Conservation (phyloP, 352 stramenopile species). For the Phytophthora cryptogea region DNA sequence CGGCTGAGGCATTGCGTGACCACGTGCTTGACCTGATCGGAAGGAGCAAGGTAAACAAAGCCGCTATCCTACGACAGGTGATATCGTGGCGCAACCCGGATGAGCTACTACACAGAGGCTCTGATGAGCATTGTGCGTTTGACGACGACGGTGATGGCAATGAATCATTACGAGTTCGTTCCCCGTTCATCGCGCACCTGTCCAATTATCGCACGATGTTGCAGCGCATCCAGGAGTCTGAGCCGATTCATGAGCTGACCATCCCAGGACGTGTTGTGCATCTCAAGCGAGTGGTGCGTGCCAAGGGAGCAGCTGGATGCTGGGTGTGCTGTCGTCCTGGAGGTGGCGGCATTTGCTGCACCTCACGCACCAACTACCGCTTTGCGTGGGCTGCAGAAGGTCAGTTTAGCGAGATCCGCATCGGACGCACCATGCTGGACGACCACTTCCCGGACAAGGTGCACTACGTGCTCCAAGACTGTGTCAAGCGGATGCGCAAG, state of each 20-base stretch:
- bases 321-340: slow-evolving; percentile 85
- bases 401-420: slow-evolving; percentile 75
- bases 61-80: slow-evolving; percentile 79
- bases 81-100: slow-evolving; percentile 78
- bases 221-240: slow-evolving; percentile 76
- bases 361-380: slow-evolving; percentile 80
- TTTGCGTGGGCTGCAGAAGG: slow-evolving; percentile 67
- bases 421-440: slow-evolving; percentile 86
- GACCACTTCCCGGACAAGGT: slow-evolving; percentile 91
- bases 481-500: slow-evolving; percentile 56
- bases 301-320: slow-evolving; percentile 47
- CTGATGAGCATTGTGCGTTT: slow-evolving; percentile 32
- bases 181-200: slow-evolving; percentile 63
- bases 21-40: slow-evolving; percentile 85
- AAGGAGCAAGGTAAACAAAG: slow-evolving; percentile 86
- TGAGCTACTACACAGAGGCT: slow-evolving; percentile 57
- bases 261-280: slow-evolving; percentile 82
- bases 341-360: slow-evolving; percentile 80
- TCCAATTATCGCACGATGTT: slow-evolving; percentile 87
- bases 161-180: slow-evolving; percentile 30
- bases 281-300: slow-evolving; percentile 58
- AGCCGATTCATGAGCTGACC: slow-evolving; percentile 81
- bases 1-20: slow-evolving; percentile 75
- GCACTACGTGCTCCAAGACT: slow-evolving; percentile 85
- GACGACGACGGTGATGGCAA: slow-evolving; percentile 30